These are phyloP conservation scores for Paracorniculantispora psalliotae DNA, from an alignment of 2,329 filamentous ascomycete species.

Conservation along the genomic window DNA sequence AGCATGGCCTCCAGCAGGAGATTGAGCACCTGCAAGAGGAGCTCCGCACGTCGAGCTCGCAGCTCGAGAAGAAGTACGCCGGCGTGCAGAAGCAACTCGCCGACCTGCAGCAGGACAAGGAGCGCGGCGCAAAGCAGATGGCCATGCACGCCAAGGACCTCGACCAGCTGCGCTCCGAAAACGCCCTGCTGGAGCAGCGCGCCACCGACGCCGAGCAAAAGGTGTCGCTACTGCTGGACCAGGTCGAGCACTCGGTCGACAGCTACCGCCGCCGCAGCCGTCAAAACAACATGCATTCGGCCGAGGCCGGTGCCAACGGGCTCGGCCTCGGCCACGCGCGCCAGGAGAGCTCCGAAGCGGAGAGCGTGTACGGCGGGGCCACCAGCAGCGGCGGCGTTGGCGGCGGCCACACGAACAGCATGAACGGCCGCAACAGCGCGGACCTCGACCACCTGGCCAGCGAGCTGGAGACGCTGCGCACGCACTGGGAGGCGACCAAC, in stretches of 20 bases:
- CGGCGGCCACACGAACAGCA: conserved; percentile 34
- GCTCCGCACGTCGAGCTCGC: conserved; percentile 58
- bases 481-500: conserved; percentile 93
- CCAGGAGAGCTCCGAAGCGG: conserved; percentile 54
- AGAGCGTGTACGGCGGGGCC: conserved; percentile 53
- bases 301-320: conserved; percentile 37
- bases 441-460: conserved; percentile 87
- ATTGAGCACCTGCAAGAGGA: conserved; percentile 66
- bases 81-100: conserved; percentile 66
- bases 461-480: conserved; percentile 84
- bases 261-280: conserved; percentile 81
- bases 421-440: conserved; percentile 51
- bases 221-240: conserved; percentile 86
- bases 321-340: conserved; percentile 39
- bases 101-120: conserved; percentile 61
- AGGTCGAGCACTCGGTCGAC: conserved; percentile 89
- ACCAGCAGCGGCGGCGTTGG: neutral
- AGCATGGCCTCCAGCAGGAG: conserved; percentile 59
- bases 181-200: conserved; percentile 72
- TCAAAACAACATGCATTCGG: conserved; percentile 48
- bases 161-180: conserved; percentile 78
- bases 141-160: conserved; percentile 60
- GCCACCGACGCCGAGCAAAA: conserved; percentile 89
- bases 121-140: conserved; percentile 56
- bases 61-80: conserved; percentile 67